Base-by-base conservation (phyloP, 2,329 filamentous ascomycete species). In the Epichloe sylvatica region DNA sequence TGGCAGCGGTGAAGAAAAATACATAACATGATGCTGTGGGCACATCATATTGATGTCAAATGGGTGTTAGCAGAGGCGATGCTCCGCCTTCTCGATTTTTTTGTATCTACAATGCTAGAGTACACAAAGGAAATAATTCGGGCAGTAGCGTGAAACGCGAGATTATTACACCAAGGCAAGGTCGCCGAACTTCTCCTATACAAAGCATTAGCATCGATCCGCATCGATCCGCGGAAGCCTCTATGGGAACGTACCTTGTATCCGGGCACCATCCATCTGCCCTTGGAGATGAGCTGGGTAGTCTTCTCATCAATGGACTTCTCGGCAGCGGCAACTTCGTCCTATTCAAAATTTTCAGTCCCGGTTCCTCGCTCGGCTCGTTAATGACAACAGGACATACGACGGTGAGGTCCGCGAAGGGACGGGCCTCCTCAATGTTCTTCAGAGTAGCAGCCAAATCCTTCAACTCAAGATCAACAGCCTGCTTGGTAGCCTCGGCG, bases 241-340 rank as follows among this genome's bases (percentile, higher is more conserved):
- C 12, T 33, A 11, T 36, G 17, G 23, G 5, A 51, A 66, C 83
- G 62, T 75, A 91, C 91, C 88, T 96, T 95, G 86, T 98, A 98
- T 68, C 92, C 92, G 56, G 92, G 90, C 66, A 95, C 90, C 75
- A 83, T 80, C 92, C 92, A 98, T 81, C 89, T 87, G 70, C 91
- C 91, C 84, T 94, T 96, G 71, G 87, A 87, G 58, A 98, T 90
- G 68, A 98, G 81, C 74, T 92, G 83, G 63, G 83, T 75, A 62
- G 91, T 95, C 80, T 94, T 94, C 81, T 95, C 83, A 75, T 97
- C 91, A 70, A 98, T 96, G 60, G 94, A 91, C 62, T 92, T 90
- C 70, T 90, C 87, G 62, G 91, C 92, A 60, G 86, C 81, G 55
- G 86, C 87, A 70, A 98, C 86, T 66, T 98, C 92, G 70, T 97